phyloP scores from a whole-genome alignment of 1,284 basidiomycete genomes.

The Vanrija sp. region DNA sequence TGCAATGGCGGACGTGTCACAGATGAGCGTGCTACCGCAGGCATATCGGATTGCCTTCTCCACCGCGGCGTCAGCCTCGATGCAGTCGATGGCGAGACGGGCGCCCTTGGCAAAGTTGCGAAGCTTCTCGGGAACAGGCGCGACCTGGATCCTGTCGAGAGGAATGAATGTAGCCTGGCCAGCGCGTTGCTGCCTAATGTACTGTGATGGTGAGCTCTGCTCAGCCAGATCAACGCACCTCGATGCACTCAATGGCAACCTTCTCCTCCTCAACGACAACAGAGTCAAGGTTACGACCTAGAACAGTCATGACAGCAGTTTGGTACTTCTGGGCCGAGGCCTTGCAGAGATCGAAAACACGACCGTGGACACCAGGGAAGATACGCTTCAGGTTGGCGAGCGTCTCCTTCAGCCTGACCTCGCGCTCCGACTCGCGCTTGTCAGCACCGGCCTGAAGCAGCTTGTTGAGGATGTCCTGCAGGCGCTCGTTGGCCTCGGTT shows the following conservation, averaged over 20 bases:
- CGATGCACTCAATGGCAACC: constrained; percentile 95
- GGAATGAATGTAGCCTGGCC: constrained; percentile 97
- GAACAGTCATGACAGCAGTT: constrained; percentile 85
- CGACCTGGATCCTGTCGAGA: constrained; percentile 90
- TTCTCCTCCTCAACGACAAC: constrained; percentile 95
- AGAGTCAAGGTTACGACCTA: constrained; percentile 92
- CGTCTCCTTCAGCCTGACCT: constrained; percentile 78
- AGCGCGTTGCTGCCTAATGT: constrained; percentile 88
- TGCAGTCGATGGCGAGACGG: constrained; percentile 88
- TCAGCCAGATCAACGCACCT: constrained; percentile 53
- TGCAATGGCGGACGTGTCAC: constrained; percentile 90
- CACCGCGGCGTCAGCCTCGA: constrained; percentile 77
- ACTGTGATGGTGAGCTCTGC: constrained; percentile 54
- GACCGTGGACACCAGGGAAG: constrained; percentile 85
- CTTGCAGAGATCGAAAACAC: constrained; percentile 88
- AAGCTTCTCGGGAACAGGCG: constrained; percentile 90
- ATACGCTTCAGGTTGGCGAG: constrained; percentile 75
- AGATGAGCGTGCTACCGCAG: constrained; percentile 90
- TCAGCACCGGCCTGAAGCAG: constrained; percentile 84
- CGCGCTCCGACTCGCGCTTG: constrained; percentile 77
- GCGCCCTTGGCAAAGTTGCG: constrained; percentile 87
- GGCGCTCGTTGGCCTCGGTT: constrained; percentile 83
- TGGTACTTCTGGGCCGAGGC: constrained; percentile 91
- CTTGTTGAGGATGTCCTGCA: constrained; percentile 75
- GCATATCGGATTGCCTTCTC: constrained; percentile 95